Base-by-base conservation (phyloP, 805 yeast species). In the Spathaspora gorwiae region DNA sequence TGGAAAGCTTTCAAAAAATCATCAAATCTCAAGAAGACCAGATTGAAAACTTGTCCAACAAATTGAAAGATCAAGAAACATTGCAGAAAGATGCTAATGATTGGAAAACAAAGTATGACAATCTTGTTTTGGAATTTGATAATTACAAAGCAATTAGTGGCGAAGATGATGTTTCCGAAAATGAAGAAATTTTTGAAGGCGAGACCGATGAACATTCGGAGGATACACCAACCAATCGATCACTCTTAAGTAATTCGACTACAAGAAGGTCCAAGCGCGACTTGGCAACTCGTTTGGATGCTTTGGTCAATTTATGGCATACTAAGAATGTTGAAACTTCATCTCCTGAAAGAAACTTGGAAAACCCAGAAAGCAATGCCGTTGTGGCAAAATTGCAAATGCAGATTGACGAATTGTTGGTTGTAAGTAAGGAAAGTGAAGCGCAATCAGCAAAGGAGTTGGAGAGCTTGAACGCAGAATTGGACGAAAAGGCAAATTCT, bases 351-450 rank as follows among this genome's bases (percentile, higher is more conserved):
- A 42, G 47, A 14, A 49, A 49, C 7, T 43, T 35, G 30, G 13
- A 47, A 9, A 46, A 45, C 30, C 53, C 58, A 15, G 54, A 46
- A 6, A 51, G 59, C 37, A 46, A 47, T 38, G 55, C 54, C 5
- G 59, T 72, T 44, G 70, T 73, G 9, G 43, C 55, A 24, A 69
- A 68, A 48, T 62, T 84, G 44, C 85, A 80, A 45, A 53, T 62
- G 15, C 86, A 82, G 53, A 67, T 84, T 43, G 82, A 81, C 48
- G 79, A 79, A 24, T 63, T 83, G 46, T 54, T 82, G 49, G 51
- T 54, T 12, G 73, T 78, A 15, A 73, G 78, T 47, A 71, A 78
- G 50, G 69, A 65, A 15, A 66, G 70, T 30, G 71, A 69, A 35
- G 60, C 61, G 24, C 54, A 61, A 12, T 60, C 79, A 3, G 50